Evolutionary conservation across 73 alveolate species (phyloP), one percentile per base, ranked within the genome.

Genomic region (Paramecium biaurelia): DNA sequence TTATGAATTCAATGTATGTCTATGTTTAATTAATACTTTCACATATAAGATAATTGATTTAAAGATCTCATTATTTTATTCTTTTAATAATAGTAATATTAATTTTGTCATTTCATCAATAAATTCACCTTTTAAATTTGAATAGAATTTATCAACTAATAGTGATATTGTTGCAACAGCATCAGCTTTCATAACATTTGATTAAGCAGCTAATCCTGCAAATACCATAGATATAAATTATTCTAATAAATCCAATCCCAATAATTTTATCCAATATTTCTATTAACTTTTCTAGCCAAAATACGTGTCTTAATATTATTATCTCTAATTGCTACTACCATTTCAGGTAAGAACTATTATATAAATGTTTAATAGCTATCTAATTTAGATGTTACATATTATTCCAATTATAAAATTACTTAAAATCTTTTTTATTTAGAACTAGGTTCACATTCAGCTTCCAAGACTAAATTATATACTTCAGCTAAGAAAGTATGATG

Each of bases 161-260:
- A 63, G 24, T 28, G 84, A 72, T 28, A 89, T 70, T 42, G 94
- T 70, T 11, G 57, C 92, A 26, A 89, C 74, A 43, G 85, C 87
- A 42, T 70, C 94, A 89, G 94, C 94, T 82, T 89, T 89, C 94
- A 89, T 89, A 1, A 86, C 82, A 86, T 63, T 68, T 37, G 92
- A 70, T 15, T 76, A 68, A 15, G 94, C 89, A 15, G 92, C 94
- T 35, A 89, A 70, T 41, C 94, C 94, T 24, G 94, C 94, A 21
- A 82, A 89, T 70, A 89, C 89, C 94, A 89, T 89, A 15, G 94
- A 89, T 5, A 89, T 89, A 49, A 89, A 89, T 45, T 89, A 57
- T 2, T 89, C 87, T 30, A 89, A 43, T 32, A 68, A 28, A 38
- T 70, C 74, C 20, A 89, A n/a, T 21, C 74, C 56, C 15, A 70